Percentiles rank a stretch among this genome's conserved stretches.
Conservation (phyloP, 495 filamentous ascomycete genomes). For the Neurospora intermedia region DNA sequence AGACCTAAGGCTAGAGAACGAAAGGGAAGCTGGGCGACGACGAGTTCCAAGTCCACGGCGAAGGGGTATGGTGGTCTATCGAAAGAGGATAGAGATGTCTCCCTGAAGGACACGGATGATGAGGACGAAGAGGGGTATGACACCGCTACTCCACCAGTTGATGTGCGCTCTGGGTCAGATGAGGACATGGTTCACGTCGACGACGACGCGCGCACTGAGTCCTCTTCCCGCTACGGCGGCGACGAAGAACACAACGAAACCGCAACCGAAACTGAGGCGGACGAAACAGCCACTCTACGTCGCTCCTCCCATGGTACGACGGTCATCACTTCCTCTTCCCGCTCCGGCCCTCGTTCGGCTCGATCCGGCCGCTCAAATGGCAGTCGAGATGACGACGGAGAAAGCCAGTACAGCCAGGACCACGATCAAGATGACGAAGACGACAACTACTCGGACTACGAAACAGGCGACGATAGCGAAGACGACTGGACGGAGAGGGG, state of each 20-base stretch:
- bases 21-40: background rate
- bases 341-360: background rate
- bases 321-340: constrained; percentile 46
- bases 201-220: background rate
- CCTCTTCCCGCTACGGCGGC: background rate
- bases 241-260: constrained; percentile 3
- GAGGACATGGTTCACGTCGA: background rate
- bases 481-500: constrained; percentile 27
- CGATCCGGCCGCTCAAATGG: background rate
- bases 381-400: background rate
- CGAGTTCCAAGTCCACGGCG: constrained; percentile 30
- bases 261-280: background rate
- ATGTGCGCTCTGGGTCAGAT: background rate
- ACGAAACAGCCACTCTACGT: constrained; percentile 19
- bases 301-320: constrained; percentile 28
- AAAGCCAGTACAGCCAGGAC: background rate
- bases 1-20: background rate
- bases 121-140: constrained; percentile 5
- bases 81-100: constrained; percentile 18
- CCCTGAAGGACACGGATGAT: background rate
- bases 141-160: background rate
- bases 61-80: constrained; percentile 38
- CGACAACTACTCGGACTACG: constrained; percentile 35
- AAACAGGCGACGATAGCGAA: constrained; percentile 17
- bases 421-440: constrained; percentile 22